These are phyloP conservation scores for Malassezia sympodialis DNA, from an alignment of 1,284 basidiomycete species.

Conservation along the genomic window DNA sequence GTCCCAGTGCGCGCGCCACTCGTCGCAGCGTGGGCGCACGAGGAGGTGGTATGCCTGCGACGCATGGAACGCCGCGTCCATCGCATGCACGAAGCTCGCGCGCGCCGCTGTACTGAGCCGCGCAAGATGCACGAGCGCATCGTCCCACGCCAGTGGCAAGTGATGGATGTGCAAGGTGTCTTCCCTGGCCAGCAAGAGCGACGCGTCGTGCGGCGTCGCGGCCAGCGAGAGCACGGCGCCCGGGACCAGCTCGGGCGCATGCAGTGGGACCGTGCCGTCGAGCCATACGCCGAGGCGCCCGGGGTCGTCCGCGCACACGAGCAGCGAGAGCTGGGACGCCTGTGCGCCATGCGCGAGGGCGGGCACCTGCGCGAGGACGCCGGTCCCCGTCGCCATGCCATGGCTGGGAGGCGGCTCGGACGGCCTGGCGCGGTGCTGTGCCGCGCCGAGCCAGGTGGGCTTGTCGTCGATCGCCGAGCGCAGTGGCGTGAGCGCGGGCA, in stretches of 20 bases:
- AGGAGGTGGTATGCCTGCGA: conserved; percentile 4
- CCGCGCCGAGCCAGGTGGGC: background rate
- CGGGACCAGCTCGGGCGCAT: background rate
- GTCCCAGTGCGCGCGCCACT: conserved; percentile 26
- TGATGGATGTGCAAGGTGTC: background rate
- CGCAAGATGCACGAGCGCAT: conserved; percentile 3
- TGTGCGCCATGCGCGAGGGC: background rate
- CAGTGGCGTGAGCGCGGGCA: conserved; percentile 7
- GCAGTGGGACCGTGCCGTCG: conserved; percentile 11
- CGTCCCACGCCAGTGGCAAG: background rate
- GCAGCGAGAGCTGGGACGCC: background rate
- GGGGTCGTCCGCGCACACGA: background rate
- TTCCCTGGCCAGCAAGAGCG: background rate
- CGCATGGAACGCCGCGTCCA: conserved; percentile 4
- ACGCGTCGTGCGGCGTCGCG: background rate
- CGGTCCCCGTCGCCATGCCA: background rate
- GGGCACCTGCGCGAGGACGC: conserved; percentile 6
- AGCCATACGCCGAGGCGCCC: background rate
- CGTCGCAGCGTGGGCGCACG: conserved; percentile 12
- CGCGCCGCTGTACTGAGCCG: conserved; percentile 5
- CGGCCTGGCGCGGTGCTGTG: background rate
- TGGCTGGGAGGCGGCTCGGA: conserved; percentile 3
- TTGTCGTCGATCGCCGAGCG: background rate
- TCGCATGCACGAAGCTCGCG: background rate
- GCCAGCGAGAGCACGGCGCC: background rate